phyloP scores from a whole-genome alignment of 768 basidiomycete genomes.

The Lanmaoa pseudosensibilis region DNA sequence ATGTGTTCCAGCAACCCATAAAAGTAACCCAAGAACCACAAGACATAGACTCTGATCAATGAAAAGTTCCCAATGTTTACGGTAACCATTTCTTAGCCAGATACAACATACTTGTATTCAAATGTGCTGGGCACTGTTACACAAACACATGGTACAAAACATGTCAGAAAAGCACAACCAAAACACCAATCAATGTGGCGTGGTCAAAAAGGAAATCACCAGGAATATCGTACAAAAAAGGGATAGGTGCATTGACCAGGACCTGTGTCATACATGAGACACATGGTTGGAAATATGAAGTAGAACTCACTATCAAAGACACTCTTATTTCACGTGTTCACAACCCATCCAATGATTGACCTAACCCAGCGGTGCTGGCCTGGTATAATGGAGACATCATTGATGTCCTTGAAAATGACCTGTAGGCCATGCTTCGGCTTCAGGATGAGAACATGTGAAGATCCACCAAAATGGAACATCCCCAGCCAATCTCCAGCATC shows the following conservation, averaged over 20 bases:
- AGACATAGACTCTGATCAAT: background rate
- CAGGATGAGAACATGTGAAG: slow-evolving; percentile 46
- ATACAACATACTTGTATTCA: background rate
- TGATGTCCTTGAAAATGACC: background rate
- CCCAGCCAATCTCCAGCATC: background rate
- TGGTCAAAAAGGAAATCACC: no score
- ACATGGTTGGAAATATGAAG: background rate
- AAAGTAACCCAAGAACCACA: background rate
- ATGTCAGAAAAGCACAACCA: background rate
- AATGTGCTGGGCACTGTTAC: background rate
- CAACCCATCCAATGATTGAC: background rate
- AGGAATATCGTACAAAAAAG: background rate
- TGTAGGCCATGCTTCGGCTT: background rate
- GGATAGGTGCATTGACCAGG: background rate
- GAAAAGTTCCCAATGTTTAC: no score
- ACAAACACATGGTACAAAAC: background rate
- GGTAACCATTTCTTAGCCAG: no score
- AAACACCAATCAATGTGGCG: background rate
- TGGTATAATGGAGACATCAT: background rate
- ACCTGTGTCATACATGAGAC: background rate
- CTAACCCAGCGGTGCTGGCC: slow-evolving; percentile 1
- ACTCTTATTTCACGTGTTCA: background rate
- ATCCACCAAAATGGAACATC: slow-evolving; percentile 66
- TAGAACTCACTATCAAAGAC: background rate
- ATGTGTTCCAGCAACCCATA: no score